phyloP scores from a whole-genome alignment of 768 basidiomycete genomes.

The Trametes cubensis region DNA sequence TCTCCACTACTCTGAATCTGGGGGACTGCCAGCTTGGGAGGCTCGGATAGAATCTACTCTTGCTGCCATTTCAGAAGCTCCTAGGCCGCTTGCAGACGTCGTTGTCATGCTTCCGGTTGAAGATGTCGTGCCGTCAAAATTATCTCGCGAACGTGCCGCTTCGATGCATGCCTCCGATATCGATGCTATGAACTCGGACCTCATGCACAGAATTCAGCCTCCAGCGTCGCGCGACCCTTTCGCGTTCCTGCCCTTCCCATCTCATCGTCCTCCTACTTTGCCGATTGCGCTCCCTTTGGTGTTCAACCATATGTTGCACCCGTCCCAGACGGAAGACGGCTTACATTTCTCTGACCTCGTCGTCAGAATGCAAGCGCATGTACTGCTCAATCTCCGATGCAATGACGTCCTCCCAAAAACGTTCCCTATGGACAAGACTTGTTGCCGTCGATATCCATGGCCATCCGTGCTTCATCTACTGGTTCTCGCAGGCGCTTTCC shows the following conservation, averaged over 20 bases:
- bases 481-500: constrained; percentile 48
- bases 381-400: constrained; percentile 80
- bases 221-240: constrained; percentile 33
- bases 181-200: constrained; percentile 89
- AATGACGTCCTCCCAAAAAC: constrained; percentile 83
- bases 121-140: constrained; percentile 64
- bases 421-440: constrained; percentile 57
- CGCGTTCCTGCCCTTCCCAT: constrained; percentile 29
- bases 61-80: constrained; percentile 43
- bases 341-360: constrained; percentile 74
- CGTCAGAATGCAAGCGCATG: constrained; percentile 68
- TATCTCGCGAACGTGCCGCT: constrained; percentile 61
- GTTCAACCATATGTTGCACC: constrained; percentile 79
- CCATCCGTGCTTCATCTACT: constrained; percentile 59
- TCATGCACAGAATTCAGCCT: constrained; percentile 64
- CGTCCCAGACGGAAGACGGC: constrained; percentile 79
- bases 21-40: constrained; percentile 81
- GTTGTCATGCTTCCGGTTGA: constrained; percentile 81
- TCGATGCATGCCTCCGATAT: constrained; percentile 80
- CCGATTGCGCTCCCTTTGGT: constrained; percentile 69
- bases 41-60: constrained; percentile 71
- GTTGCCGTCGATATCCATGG: constrained; percentile 78
- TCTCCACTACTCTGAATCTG: constrained; percentile 75
- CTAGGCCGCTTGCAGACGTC: constrained; percentile 59
- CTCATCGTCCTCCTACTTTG: constrained; percentile 22